Percentiles rank a stretch among this genome's conserved stretches.
phyloP scores from a whole-genome alignment of 129 eudicot genomes.

The Escallonia rubra region DNA sequence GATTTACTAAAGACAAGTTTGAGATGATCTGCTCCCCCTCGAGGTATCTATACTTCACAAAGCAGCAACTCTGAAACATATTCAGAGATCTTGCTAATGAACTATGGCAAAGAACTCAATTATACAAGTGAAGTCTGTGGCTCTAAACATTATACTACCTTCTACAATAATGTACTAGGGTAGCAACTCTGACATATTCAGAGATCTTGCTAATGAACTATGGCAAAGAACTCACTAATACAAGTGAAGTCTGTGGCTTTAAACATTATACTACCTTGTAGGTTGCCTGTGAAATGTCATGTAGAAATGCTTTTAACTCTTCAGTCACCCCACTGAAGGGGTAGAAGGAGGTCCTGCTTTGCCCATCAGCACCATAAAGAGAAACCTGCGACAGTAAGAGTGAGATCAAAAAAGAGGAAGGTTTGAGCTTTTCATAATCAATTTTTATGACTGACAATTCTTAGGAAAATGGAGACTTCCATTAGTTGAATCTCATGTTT shows the following conservation, averaged over 20 bases:
- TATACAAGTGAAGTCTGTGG: too few species aligned
- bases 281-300: constrained; percentile 55
- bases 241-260: not conserved
- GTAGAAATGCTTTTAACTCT: constrained; percentile 71
- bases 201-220: not conserved
- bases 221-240: too few species aligned
- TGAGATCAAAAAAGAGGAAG: not conserved
- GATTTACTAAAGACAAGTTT: not conserved
- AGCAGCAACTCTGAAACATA: too few species aligned
- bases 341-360: constrained; percentile 60
- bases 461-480: not conserved
- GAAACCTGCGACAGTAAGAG: constrained; percentile 35
- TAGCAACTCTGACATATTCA: too few species aligned
- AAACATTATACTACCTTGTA: constrained; percentile 35
- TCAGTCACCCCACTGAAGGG: constrained; percentile 90
- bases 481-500: not conserved
- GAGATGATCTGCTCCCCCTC: too few species aligned
- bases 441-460: not conserved
- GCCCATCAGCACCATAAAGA: constrained; percentile 46
- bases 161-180: not conserved
- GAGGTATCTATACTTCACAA: too few species aligned
- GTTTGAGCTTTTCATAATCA: not conserved
- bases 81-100: too few species aligned
- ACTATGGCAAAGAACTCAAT: not conserved
- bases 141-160: constrained; percentile 30